These are phyloP conservation scores for Parascedosporium putredinis DNA, from an alignment of 2,329 filamentous ascomycete genomes.

Conservation along the genomic window DNA sequence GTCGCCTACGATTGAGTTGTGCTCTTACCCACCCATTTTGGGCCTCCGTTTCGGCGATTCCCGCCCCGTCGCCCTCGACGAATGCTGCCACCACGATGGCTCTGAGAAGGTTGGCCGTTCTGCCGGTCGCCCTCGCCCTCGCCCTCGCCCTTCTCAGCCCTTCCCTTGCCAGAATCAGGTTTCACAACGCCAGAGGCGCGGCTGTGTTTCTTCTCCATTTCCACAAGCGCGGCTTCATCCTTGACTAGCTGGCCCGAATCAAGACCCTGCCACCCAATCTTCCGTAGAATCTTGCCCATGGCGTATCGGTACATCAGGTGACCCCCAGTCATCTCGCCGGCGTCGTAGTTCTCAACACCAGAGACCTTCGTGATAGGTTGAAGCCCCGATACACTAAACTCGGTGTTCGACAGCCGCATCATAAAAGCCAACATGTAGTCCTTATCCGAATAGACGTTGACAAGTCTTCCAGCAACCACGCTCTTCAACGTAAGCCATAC, in stretches of 20 bases:
- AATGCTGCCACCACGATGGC: background rate
- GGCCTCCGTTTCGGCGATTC: slow-evolving; percentile 1
- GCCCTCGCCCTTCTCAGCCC: slow-evolving; percentile 6
- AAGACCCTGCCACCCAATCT: slow-evolving; percentile 60
- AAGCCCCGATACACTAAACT: slow-evolving; percentile 76
- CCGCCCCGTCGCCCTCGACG: background rate
- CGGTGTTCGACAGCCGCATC: slow-evolving; percentile 71
- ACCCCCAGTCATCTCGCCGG: slow-evolving; percentile 53
- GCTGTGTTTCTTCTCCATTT: slow-evolving; percentile 14
- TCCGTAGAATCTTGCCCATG: slow-evolving; percentile 54
- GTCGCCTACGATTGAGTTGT: slow-evolving; percentile 8
- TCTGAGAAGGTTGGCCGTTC: background rate
- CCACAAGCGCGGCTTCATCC: slow-evolving; percentile 20
- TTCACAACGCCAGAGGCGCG: background rate
- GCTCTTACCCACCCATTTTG: slow-evolving; percentile 7
- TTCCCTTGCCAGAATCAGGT: slow-evolving; percentile 1
- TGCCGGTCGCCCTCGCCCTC: no score
- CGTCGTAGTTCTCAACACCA: slow-evolving; percentile 57
- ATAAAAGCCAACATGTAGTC: slow-evolving; percentile 85
- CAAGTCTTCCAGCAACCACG: slow-evolving; percentile 70
- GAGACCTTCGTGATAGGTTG: slow-evolving; percentile 60
- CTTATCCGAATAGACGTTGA: slow-evolving; percentile 82
- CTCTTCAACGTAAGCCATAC: slow-evolving; percentile 71
- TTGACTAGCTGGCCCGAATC: slow-evolving; percentile 27
- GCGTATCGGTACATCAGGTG: slow-evolving; percentile 63